phyloP scores from a whole-genome alignment of 192 early-diverging fungal genomes.

The Spizellomyces sp. region DNA sequence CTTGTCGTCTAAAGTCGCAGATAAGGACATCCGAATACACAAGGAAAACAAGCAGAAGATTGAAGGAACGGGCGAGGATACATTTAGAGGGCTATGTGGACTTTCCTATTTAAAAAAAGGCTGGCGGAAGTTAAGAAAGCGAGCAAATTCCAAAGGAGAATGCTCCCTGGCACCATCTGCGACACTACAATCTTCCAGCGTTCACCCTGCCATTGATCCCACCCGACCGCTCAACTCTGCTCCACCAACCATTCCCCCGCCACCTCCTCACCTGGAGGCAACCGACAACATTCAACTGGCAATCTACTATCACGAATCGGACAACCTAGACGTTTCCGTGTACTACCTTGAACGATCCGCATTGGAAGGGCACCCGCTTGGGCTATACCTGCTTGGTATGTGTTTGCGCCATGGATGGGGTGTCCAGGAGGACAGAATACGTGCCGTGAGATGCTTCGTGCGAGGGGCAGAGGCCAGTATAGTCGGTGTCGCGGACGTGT shows the following conservation, averaged over 20 bases:
- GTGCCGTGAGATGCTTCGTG: slow-evolving; percentile 9
- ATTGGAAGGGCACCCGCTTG: slow-evolving; percentile 20
- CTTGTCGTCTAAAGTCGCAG: background rate
- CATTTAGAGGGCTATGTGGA: too few relatives aligned
- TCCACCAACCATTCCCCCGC: background rate
- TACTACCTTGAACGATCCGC: slow-evolving; percentile 22
- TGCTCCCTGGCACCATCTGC: background rate
- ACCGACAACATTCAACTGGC: slow-evolving; percentile 22
- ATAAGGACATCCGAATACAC: background rate
- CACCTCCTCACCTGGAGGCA: slow-evolving; percentile 19
- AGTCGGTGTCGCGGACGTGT: background rate
- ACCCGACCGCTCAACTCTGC: background rate
- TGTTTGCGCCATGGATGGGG: slow-evolving; percentile 32
- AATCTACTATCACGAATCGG: slow-evolving; percentile 30
- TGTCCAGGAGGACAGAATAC: slow-evolving; percentile 10
- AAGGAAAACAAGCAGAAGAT: background rate
- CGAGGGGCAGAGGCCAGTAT: slow-evolving; percentile 9
- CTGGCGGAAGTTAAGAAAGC: background rate
- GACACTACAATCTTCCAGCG: background rate
- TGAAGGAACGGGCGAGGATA: too few relatives aligned
- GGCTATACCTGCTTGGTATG: slow-evolving; percentile 22
- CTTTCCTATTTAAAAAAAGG: background rate
- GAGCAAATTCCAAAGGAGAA: background rate
- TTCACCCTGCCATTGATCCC: slow-evolving; percentile 2
- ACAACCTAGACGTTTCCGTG: slow-evolving; percentile 15